Evolutionary conservation across 805 yeast species (phyloP), one percentile per base, ranked within the genome.

Genomic region (Ogataea corticis): DNA sequence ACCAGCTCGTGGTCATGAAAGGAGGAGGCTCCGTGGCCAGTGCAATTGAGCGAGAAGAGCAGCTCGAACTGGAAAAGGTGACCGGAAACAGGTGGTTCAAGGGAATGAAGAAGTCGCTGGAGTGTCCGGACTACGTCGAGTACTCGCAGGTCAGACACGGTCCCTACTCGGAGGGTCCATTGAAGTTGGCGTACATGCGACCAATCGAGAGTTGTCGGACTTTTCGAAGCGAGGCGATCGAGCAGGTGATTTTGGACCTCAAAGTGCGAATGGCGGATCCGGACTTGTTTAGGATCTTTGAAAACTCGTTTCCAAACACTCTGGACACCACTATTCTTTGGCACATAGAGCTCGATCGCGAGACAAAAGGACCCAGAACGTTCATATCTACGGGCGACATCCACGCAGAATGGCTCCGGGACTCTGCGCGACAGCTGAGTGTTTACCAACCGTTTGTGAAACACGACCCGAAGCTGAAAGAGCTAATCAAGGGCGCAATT

Each of bases 321-420:
- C 67, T 89, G 42, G 97, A 89, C 58, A 89, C 96, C 0, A 88
- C 96, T 0, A 79, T 89, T 38, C 69, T 86, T 43, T 89, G 89
- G 87, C 88, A 84, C 62, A 52, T 58, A 3, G 54, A 62, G 14
- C 56, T 54, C 12, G 41, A 51, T 16, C 41, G 52, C 14, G 48
- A 38, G 11, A 46, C 40, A 14, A 35, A 51, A 46, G 18, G 55
- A 45, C 78, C 90, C 0, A 78, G 81, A 50, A 73, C 95, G 0
- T 89, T 89, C 64, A 77, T 89, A 1, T 92, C 88, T 27, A 89
- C 97, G 0, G 97, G 97, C 9, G 97, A 89, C 59, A 89, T 89
- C 45, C 90, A 87, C 62, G 96, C 96, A 2, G 96, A 89, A 64
- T 89, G 97, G 97, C 68, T 89, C 39, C 68, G 97, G 42, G 97